These are phyloP conservation scores for Phialocephala sp. DNA, from an alignment of 2,329 filamentous ascomycete genomes.

Conservation along the genomic window DNA sequence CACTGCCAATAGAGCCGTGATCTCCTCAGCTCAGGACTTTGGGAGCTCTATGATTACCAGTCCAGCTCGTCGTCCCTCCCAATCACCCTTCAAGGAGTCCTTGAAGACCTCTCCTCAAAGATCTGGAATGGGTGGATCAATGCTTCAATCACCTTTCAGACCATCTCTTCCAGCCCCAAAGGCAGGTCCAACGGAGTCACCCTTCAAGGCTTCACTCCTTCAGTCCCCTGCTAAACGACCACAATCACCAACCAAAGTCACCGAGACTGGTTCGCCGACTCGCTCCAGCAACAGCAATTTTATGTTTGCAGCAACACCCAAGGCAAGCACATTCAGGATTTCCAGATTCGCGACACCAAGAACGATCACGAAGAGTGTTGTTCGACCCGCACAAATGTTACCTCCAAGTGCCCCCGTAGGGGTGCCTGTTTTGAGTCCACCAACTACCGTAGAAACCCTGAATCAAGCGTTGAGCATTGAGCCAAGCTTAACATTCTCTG, in stretches of 20 bases:
- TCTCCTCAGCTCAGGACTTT: slow-evolving; percentile 46
- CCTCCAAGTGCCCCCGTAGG: slow-evolving; percentile 27
- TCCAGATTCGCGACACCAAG: slow-evolving; percentile 41
- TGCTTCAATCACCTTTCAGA: slow-evolving; percentile 42
- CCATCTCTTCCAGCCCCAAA: slow-evolving; percentile 36
- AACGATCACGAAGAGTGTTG: slow-evolving; percentile 36
- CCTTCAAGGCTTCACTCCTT: slow-evolving; percentile 41
- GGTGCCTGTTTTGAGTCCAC: neutral
- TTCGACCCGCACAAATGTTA: slow-evolving; percentile 33
- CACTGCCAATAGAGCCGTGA: slow-evolving; percentile 39
- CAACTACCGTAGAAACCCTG: neutral
- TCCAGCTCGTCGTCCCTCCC: slow-evolving; percentile 59
- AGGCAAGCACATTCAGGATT: slow-evolving; percentile 40
- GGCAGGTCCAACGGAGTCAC: slow-evolving; percentile 24
- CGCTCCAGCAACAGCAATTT: slow-evolving; percentile 26
- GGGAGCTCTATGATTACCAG: slow-evolving; percentile 53
- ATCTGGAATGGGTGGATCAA: slow-evolving; percentile 38
- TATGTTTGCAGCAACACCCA: slow-evolving; percentile 37
- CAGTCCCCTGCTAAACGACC: slow-evolving; percentile 43
- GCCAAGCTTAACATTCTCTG: slow-evolving; percentile 43
- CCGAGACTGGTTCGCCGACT: slow-evolving; percentile 40
- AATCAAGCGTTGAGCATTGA: slow-evolving; percentile 18
- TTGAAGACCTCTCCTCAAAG: slow-evolving; percentile 63
- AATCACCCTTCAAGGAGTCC: slow-evolving; percentile 59
- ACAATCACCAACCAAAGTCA: slow-evolving; percentile 41